Evolutionary conservation across 2,329 filamentous ascomycete species (phyloP), one percentile per base, ranked within the genome.

Genomic region (Aureobasidium lini): DNA sequence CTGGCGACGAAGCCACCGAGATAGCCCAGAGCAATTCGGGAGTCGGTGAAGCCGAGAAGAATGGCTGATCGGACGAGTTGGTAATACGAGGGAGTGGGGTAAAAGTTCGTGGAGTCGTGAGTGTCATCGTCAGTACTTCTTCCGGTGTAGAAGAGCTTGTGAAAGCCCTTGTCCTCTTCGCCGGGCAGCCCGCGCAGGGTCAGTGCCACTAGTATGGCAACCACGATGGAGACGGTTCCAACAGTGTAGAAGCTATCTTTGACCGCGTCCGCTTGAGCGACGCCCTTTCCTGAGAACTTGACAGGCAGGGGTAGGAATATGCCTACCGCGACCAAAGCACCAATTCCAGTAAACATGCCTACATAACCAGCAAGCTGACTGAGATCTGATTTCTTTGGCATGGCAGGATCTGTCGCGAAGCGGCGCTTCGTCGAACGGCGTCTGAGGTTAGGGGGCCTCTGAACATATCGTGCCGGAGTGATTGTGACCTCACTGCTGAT

Each of bases 1-100:
- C 94, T 85, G 9, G 92, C 93, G 2, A 99, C 93, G 67, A 97
- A 96, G 1, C 94, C 94, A 63, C 93, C 94, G 0, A 97, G 77
- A 68, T 97, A 99, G 31, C 89, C 93, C 0, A 97, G 80, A 16
- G 85, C 86, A 62, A 99, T 95, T 65, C 88, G 83, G 9, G 84
- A 80, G 69, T 95, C 89, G 8, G 78, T 84, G 66, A 90, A 84
- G 13, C 88, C 92, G 10, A 95, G 80, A 6, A 68, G 66, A 9
- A 79, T 57, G 39, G 76, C 73, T 29, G 74, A 69, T 29, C 69
- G 66, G 47, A 79, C 73, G 13, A 79, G 68, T 6, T 68, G 67
- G 1, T 73, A 68, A 60, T 78, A 84, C 66, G 66, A 92, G 71
- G 37, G 88, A 81, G 62, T 84, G 77, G 63, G 81, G 2, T 65